Percentiles rank a stretch among this genome's conserved stretches.
Conservation (phyloP, 352 stramenopile species). For the Globisporangium abappressorium region DNA sequence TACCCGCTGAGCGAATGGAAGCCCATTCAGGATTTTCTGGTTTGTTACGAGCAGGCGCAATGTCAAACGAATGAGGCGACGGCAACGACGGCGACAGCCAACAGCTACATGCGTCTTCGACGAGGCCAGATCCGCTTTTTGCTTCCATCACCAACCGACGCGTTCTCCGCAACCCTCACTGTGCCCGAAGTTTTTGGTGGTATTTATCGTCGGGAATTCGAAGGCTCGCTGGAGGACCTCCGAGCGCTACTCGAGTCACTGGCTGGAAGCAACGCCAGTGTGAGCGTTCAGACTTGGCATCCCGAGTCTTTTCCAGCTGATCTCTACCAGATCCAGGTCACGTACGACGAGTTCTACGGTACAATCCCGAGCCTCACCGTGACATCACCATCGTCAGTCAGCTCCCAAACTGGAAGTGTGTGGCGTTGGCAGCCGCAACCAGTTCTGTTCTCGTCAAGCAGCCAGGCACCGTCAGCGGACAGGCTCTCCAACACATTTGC, state of each 20-base stretch:
- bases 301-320: neutral
- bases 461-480: neutral
- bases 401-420: neutral
- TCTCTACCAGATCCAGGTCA: constrained; percentile 9
- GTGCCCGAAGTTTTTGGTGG: neutral
- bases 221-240: constrained; percentile 6
- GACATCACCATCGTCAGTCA: neutral
- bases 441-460: constrained; percentile 3
- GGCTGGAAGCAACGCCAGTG: neutral
- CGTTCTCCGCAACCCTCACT: neutral
- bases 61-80: constrained; percentile 2
- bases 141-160: neutral
- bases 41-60: constrained; percentile 14
- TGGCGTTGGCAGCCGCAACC: neutral
- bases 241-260: constrained; percentile 3
- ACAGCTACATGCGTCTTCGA: constrained; percentile 15
- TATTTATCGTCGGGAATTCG: neutral
- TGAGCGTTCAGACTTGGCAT: neutral
- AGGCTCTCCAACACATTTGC: neutral
- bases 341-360: constrained; percentile 9
- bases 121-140: constrained; percentile 1
- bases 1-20: neutral
- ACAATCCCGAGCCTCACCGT: constrained; percentile 1
- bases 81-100: neutral
- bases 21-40: constrained; percentile 11